These are phyloP conservation scores for Exophiala xenobiotica DNA, from an alignment of 2,329 filamentous ascomycete species.

Conservation along the genomic window DNA sequence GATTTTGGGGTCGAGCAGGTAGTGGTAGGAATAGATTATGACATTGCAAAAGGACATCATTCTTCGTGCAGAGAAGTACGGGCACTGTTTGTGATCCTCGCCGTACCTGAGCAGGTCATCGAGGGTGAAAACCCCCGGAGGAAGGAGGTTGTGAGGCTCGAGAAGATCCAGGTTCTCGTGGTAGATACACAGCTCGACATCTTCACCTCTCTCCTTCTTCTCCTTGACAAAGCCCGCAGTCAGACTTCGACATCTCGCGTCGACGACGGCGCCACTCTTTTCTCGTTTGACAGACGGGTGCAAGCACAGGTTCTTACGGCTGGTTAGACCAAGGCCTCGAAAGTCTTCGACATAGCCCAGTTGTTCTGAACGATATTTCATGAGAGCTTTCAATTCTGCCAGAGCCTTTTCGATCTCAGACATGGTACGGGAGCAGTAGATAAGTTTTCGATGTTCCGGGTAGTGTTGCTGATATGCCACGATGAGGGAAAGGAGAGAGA, in stretches of 20 bases:
- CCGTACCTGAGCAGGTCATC: constrained; percentile 87
- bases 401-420: constrained; percentile 98
- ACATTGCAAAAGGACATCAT: constrained; percentile 99
- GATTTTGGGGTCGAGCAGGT: constrained; percentile 95
- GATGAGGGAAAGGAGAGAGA: constrained; percentile 91
- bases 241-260: constrained; percentile 91
- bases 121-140: constrained; percentile 92
- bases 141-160: constrained; percentile 91
- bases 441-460: constrained; percentile 89
- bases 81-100: constrained; percentile 93
- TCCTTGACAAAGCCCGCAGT: constrained; percentile 97
- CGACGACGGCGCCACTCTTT: constrained; percentile 90
- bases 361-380: constrained; percentile 90
- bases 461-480: constrained; percentile 95
- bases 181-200: constrained; percentile 91
- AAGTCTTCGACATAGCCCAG: constrained; percentile 93
- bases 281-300: constrained; percentile 95
- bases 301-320: constrained; percentile 93
- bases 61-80: constrained; percentile 90
- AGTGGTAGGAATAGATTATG: constrained; percentile 99
- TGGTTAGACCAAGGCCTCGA: constrained; percentile 84
- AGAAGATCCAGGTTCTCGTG: constrained; percentile 96
- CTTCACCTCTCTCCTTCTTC: constrained; percentile 92
- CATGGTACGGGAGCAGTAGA: constrained; percentile 99
- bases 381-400: constrained; percentile 83